These are phyloP conservation scores for Hypoxylon rickii DNA, from an alignment of 495 filamentous ascomycete genomes.

Conservation along the genomic window DNA sequence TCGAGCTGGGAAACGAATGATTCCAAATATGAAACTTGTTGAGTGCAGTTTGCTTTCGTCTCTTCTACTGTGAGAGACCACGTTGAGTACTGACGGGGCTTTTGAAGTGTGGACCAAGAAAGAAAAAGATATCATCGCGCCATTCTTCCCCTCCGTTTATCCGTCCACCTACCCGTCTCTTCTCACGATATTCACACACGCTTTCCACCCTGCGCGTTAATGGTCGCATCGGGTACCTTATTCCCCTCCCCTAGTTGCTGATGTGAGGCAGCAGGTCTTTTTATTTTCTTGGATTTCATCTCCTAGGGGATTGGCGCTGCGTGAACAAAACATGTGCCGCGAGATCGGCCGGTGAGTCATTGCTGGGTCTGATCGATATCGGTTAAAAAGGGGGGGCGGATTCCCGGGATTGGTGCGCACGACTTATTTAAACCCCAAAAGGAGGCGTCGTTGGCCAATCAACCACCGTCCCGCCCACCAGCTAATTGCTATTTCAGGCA, in stretches of 20 bases:
- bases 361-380: too few relatives aligned
- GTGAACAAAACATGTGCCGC: conserved; percentile 5
- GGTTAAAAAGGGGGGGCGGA: conserved; percentile 3
- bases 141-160: neutral
- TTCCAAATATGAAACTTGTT: conserved; percentile 13
- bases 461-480: conserved; percentile 4
- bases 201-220: too few relatives aligned
- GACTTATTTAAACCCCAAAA: neutral
- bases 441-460: conserved; percentile 3
- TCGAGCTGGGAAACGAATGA: conserved; percentile 32
- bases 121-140: neutral
- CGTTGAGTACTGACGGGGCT: conserved; percentile 26
- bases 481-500: conserved; percentile 28
- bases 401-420: too few relatives aligned
- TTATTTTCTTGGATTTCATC: too few relatives aligned
- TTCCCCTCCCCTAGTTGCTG: conserved; percentile 30
- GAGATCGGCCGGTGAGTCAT: conserved; percentile 38
- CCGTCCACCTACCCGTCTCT: neutral
- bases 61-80: conserved; percentile 17
- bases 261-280: conserved; percentile 33
- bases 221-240: conserved; percentile 17
- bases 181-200: too few relatives aligned
- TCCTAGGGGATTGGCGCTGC: neutral
- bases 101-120: conserved; percentile 21
- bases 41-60: conserved; percentile 20